These are phyloP conservation scores for Nothophytophthora sp. DNA, from an alignment of 352 stramenopile species.

Conservation along the genomic window DNA sequence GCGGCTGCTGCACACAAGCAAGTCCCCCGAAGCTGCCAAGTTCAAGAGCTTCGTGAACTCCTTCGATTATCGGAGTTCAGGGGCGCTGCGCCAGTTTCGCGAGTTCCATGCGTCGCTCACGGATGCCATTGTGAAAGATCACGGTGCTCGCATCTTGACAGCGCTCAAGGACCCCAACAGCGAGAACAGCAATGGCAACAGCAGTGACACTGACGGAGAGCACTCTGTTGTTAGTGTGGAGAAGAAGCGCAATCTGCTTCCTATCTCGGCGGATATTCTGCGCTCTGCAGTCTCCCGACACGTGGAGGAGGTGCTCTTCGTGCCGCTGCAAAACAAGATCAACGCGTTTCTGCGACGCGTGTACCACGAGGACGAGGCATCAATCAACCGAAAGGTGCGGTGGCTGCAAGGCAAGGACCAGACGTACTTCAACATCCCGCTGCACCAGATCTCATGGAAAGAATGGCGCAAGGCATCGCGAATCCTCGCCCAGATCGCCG, in stretches of 20 bases:
- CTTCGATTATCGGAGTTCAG: constrained; percentile 50
- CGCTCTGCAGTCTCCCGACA: constrained; percentile 69
- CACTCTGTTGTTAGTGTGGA: not conserved
- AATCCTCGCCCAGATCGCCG: constrained; percentile 63
- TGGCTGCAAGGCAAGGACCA: constrained; percentile 92
- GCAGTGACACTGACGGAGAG: not conserved
- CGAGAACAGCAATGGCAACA: constrained; percentile 13
- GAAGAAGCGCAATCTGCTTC: constrained; percentile 20
- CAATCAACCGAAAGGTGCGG: constrained; percentile 83
- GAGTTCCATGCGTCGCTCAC: constrained; percentile 66
- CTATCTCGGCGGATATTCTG: constrained; percentile 58
- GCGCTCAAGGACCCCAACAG: constrained; percentile 49
- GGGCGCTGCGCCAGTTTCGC: constrained; percentile 53
- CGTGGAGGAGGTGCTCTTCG: constrained; percentile 82
- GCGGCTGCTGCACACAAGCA: constrained; percentile 75
- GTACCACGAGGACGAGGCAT: constrained; percentile 76
- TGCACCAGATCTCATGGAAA: constrained; percentile 83
- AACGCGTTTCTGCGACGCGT: constrained; percentile 52
- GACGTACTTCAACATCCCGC: constrained; percentile 87
- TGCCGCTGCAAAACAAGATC: constrained; percentile 66
- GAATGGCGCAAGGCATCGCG: constrained; percentile 80
- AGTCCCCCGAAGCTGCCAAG: constrained; percentile 67
- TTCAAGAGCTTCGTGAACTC: constrained; percentile 66
- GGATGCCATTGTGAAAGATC: constrained; percentile 62
- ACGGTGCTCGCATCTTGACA: constrained; percentile 62